These are phyloP conservation scores for Entomortierella beljakovae DNA, from an alignment of 192 early-diverging fungal genomes.

Conservation along the genomic window DNA sequence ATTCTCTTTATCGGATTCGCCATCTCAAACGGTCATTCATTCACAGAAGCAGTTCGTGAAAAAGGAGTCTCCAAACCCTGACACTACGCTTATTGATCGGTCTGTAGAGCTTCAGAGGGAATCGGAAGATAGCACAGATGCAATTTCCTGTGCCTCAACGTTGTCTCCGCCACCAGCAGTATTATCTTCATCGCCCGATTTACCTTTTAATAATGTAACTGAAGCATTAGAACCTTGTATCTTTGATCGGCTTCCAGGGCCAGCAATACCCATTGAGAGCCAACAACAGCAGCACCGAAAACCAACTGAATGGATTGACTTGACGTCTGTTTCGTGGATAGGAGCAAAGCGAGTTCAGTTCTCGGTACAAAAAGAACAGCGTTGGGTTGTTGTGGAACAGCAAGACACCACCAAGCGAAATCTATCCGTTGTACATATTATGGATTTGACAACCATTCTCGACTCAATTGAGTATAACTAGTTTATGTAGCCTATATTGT, in stretches of 20 bases:
- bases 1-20: conserved; percentile 6
- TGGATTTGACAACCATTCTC: conserved; percentile 23
- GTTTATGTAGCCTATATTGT: no score
- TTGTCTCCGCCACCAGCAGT: conserved; percentile 13
- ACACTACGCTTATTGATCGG: not conserved
- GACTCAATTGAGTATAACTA: not conserved
- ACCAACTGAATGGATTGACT: conserved; percentile 19
- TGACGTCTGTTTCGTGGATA: conserved; percentile 21
- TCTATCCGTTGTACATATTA: conserved; percentile 10
- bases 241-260: not conserved
- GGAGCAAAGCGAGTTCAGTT: conserved; percentile 20
- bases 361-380: conserved; percentile 11
- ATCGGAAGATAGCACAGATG: not conserved
- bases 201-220: not conserved
- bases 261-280: not conserved
- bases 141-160: conserved; percentile 10
- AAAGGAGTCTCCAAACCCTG: not conserved
- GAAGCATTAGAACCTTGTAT: not conserved
- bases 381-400: conserved; percentile 14
- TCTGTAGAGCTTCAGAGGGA: not conserved
- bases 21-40: not conserved
- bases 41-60: not conserved
- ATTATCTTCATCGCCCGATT: not conserved
- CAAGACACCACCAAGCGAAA: not conserved
- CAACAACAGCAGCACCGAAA: not conserved